phyloP scores from a whole-genome alignment of 495 filamentous ascomycete species.

The Talaromyces thailandensis region DNA sequence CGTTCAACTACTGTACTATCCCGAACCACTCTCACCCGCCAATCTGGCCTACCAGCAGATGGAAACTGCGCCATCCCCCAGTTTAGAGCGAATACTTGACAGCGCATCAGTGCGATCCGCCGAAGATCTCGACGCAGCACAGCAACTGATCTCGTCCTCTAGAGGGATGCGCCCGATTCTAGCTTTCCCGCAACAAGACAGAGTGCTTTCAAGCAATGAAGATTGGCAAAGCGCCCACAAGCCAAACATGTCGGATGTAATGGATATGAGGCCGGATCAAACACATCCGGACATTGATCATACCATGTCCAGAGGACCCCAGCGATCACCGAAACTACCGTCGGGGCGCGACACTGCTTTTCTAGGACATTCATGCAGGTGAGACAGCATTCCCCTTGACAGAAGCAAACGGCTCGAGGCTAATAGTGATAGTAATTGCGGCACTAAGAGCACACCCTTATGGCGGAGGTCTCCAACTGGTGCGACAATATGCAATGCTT shows the following conservation, averaged over 20 bases:
- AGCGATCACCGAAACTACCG: slow-evolving; percentile 5
- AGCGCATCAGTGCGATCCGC: slow-evolving; percentile 24
- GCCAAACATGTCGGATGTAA: not conserved
- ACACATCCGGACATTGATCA: not conserved
- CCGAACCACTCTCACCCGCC: not conserved
- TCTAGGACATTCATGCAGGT: slow-evolving; percentile 50
- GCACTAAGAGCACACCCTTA: slow-evolving; percentile 84
- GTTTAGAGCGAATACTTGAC: slow-evolving; percentile 16
- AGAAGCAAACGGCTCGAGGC: not conserved
- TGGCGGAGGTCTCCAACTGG: slow-evolving; percentile 92
- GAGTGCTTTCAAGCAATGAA: not conserved
- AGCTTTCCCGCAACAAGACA: slow-evolving; percentile 2
- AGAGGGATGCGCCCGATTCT: slow-evolving; percentile 16
- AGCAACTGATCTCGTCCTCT: slow-evolving; percentile 38
- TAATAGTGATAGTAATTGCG: slow-evolving; percentile 66
- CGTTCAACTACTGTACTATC: not conserved
- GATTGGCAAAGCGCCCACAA: slow-evolving; percentile 2
- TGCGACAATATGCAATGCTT: slow-evolving; percentile 95
- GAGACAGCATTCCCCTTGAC: slow-evolving; percentile 6
- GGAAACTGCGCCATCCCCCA: slow-evolving; percentile 32
- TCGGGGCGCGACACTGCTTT: slow-evolving; percentile 27
- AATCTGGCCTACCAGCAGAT: slow-evolving; percentile 15
- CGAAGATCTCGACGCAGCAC: slow-evolving; percentile 38
- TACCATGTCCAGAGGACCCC: not conserved
- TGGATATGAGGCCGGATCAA: slow-evolving; percentile 9